Percentiles rank a stretch among this genome's conserved stretches.
phyloP scores from a whole-genome alignment of 305 asterid species.

The Salvia sclarea region DNA sequence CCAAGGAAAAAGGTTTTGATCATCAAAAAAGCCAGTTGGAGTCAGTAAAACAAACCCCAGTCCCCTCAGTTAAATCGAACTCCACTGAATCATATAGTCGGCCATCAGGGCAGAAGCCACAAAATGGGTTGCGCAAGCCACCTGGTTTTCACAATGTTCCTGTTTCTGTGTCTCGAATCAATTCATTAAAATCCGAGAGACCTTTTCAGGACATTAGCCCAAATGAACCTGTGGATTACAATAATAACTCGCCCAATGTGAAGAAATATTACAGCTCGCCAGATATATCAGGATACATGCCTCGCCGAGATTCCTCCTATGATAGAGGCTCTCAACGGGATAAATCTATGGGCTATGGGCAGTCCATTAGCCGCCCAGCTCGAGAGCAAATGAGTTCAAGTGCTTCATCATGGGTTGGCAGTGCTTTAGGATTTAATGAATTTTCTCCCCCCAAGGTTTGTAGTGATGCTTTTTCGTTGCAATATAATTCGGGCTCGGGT shows the following conservation, averaged over 20 bases:
- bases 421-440: conserved; percentile 51
- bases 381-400: conserved; percentile 46
- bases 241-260: conserved; percentile 42
- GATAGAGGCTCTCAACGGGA: conserved; percentile 48
- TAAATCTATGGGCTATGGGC: conserved; percentile 46
- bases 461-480: conserved; percentile 60
- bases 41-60: conserved; percentile 41
- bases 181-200: conserved; percentile 62
- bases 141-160: conserved; percentile 89
- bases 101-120: conserved; percentile 56
- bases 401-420: conserved; percentile 47
- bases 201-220: conserved; percentile 46
- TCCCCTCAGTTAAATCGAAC: conserved; percentile 47
- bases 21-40: conserved; percentile 51
- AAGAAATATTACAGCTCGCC: conserved; percentile 91
- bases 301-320: conserved; percentile 50
- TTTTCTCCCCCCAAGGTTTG: conserved; percentile 61
- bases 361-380: conserved; percentile 42
- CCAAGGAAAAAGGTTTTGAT: conserved; percentile 54
- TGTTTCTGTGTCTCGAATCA: conserved; percentile 68
- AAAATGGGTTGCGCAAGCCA: conserved; percentile 68
- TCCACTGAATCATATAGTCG: conserved; percentile 49
- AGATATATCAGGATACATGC: conserved; percentile 71
- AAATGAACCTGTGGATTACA: conserved; percentile 51
- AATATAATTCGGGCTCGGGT: conserved; percentile 50